Percentiles rank a stretch among this genome's conserved stretches.
Conservation (phyloP, 2,329 filamentous ascomycete species). For the Clonostachys sp. region DNA sequence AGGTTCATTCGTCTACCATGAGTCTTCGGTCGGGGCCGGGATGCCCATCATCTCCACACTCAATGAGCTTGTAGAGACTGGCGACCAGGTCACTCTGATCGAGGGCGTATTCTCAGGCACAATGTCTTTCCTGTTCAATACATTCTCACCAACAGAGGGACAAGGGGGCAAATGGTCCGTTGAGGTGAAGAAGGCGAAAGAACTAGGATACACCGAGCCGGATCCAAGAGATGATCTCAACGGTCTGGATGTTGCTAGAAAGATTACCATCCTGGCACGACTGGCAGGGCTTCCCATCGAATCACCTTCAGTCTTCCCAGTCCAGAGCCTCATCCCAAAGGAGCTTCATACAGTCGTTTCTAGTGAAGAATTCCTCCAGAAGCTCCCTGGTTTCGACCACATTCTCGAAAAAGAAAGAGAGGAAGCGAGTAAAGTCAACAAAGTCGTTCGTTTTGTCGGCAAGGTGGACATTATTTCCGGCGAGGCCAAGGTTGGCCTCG, state of each 20-base stretch:
- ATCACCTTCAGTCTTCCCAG: constrained; percentile 83
- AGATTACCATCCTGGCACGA: constrained; percentile 90
- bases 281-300: constrained; percentile 77
- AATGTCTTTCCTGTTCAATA: constrained; percentile 98
- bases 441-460: constrained; percentile 91
- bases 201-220: constrained; percentile 87
- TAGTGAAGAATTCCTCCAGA: constrained; percentile 80
- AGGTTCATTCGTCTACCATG: constrained; percentile 86
- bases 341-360: constrained; percentile 73
- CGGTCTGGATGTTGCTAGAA: constrained; percentile 87
- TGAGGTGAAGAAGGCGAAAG: constrained; percentile 88
- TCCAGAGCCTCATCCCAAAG: constrained; percentile 87
- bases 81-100: constrained; percentile 85
- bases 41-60: constrained; percentile 90
- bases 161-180: constrained; percentile 79
- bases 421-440: constrained; percentile 78
- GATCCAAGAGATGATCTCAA: constrained; percentile 85
- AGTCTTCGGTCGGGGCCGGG: constrained; percentile 90
- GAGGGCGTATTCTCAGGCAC: constrained; percentile 98
- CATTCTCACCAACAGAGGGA: constrained; percentile 78
- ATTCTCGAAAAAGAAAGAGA: constrained; percentile 85
- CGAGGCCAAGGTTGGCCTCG: constrained; percentile 84
- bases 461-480: constrained; percentile 80
- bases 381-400: constrained; percentile 76
- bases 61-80: constrained; percentile 90